Base-by-base conservation (phyloP, 1,139 yeast genomes). In the Sugiyamaella xylanicola region DNA sequence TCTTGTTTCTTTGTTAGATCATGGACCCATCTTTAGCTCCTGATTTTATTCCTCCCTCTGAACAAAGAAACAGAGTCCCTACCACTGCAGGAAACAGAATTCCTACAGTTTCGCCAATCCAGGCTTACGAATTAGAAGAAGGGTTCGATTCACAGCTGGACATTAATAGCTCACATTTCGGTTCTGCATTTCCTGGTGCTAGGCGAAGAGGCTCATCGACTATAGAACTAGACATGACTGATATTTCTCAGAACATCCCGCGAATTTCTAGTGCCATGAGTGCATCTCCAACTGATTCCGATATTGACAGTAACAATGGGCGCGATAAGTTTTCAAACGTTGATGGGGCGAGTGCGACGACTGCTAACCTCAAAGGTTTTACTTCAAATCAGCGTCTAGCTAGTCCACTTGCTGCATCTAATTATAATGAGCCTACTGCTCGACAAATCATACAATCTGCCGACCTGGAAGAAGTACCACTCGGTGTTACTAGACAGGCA, bases 381-480 rank as follows among this genome's bases (percentile, higher is more conserved):
- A 16, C 7, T 16, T 32, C 16, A 9, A 40, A 40, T 15, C 47
- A 49, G 29, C n/a, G 53, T 3, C 13, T 49, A 21, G 46, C 53
- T 22, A 29, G 43, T 20, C 52, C 52, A 16, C 37, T 50, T 15
- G 54, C 53, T 11, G 51, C 58, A 13, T 59, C 61, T 11, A 60
- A 62, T 42, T 61, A 65, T 36, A 65, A 63, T 25, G 72, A 67
- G 41, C 70, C 72, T 2, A 62, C 65, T 22, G 68, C 64, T 41
- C 64, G 72, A 48, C 74, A 75, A 13, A 65, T 68, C 39, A 68
- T 72, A 52, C 70, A 89, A 67, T 87, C 89, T 51, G 98, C 98
- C 0, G 97, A 91, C 68, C 78, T 93, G 59, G 99, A 93, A 70
- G 99, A 93, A 71, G 97, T 93, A 5, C 99, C 99, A 0, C 92